These are phyloP conservation scores for Iodosphaeria phyllophila DNA, from an alignment of 2,329 filamentous ascomycete genomes.

Conservation along the genomic window DNA sequence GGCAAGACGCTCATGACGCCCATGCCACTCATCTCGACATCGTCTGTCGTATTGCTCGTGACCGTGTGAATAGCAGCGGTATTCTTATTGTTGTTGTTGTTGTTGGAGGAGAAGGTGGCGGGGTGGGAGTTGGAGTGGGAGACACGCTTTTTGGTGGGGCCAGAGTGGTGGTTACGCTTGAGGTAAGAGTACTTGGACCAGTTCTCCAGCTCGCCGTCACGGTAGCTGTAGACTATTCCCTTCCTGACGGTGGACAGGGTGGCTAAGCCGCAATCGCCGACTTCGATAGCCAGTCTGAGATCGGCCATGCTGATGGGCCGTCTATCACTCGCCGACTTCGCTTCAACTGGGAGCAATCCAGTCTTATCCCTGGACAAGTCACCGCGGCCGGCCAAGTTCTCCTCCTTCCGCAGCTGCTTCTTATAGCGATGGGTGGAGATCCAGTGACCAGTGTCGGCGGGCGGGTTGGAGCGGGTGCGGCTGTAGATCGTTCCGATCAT, in stretches of 20 bases:
- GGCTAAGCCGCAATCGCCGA: constrained; percentile 58
- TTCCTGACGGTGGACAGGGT: constrained; percentile 62
- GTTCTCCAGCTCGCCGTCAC: constrained; percentile 58
- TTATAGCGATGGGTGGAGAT: constrained; percentile 68
- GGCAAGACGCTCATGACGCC: constrained; percentile 20
- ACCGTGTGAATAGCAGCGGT: no score
- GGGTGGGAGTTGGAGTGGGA: no score
- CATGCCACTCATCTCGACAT: constrained; percentile 13
- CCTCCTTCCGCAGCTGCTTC: constrained; percentile 56
- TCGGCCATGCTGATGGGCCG: constrained; percentile 62
- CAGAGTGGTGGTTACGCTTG: no score
- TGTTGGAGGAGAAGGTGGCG: no score
- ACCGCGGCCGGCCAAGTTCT: constrained; percentile 52
- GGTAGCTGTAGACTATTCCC: constrained; percentile 49
- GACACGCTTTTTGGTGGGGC: no score
- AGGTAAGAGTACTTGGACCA: constrained; percentile 41
- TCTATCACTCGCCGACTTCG: constrained; percentile 54
- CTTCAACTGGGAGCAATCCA: constrained; percentile 65
- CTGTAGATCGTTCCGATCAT: constrained; percentile 43
- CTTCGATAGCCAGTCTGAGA: constrained; percentile 53
- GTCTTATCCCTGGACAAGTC: constrained; percentile 57
- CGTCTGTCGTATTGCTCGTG: no score
- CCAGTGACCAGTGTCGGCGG: constrained; percentile 44
- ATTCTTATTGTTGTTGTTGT: no score
- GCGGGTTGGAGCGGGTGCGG: constrained; percentile 45